Conservation (phyloP, 2,329 filamentous ascomycete genomes). For the Colletotrichum aenigma region DNA sequence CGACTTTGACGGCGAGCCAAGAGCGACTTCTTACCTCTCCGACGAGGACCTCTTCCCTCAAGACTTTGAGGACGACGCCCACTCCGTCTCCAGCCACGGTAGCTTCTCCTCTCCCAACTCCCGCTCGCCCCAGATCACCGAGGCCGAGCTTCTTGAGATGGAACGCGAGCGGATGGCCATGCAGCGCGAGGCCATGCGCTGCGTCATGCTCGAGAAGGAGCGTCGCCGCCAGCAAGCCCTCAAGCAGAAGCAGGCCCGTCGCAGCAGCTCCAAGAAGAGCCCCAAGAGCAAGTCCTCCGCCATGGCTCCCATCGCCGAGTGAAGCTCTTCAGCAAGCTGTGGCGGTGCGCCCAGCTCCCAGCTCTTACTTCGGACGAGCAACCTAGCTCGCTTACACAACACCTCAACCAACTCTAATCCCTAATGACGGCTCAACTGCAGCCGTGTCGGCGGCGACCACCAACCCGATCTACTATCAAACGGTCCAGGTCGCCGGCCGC, state of each 20-base stretch:
- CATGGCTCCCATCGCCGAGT: slow-evolving; percentile 62
- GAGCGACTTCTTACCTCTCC: slow-evolving; percentile 61
- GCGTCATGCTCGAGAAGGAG: slow-evolving; percentile 60
- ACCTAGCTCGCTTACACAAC: neutral
- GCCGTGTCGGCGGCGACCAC: neutral
- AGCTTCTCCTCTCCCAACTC: slow-evolving; percentile 50
- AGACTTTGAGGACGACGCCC: slow-evolving; percentile 55
- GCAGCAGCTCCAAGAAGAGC: slow-evolving; percentile 51
- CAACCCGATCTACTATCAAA: neutral
- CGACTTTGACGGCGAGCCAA: slow-evolving; percentile 41
- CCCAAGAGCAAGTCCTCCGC: slow-evolving; percentile 50
- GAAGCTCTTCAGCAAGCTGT: neutral
- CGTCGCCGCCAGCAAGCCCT: slow-evolving; percentile 45
- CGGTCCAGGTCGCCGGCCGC: neutral
- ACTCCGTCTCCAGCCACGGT: slow-evolving; percentile 47
- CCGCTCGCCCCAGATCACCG: slow-evolving; percentile 41
- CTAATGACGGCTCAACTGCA: neutral
- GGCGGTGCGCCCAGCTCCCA: neutral
- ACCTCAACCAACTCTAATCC: slow-evolving; percentile 14
- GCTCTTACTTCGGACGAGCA: slow-evolving; percentile 4
- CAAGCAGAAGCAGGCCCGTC: slow-evolving; percentile 38
- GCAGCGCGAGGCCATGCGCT: slow-evolving; percentile 57
- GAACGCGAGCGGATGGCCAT: slow-evolving; percentile 55
- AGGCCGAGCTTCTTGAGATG: slow-evolving; percentile 53
- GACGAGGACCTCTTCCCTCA: slow-evolving; percentile 67